These are phyloP conservation scores for Fusarium newnesense DNA, from an alignment of 2,329 filamentous ascomycete species.

Conservation along the genomic window DNA sequence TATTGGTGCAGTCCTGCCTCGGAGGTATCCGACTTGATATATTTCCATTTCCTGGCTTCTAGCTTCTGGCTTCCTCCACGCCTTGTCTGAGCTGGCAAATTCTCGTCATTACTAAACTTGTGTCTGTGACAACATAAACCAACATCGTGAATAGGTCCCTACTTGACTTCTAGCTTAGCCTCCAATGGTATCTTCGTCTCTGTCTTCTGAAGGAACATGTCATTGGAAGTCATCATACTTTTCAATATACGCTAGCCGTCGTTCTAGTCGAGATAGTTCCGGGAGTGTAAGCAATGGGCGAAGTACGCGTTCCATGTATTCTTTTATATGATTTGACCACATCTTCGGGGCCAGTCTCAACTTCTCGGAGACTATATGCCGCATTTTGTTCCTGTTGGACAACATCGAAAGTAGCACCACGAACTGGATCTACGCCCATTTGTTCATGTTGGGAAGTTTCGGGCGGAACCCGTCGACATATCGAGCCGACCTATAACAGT, in stretches of 20 bases:
- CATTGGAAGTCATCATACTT: no score
- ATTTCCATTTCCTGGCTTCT: no score
- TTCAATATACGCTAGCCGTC: no score
- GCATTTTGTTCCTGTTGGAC: accelerated
- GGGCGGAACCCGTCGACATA: no score
- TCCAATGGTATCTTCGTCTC: accelerated
- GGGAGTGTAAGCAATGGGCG: accelerated
- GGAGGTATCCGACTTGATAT: accelerated
- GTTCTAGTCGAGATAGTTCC: background rate
- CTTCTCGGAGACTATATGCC: accelerated
- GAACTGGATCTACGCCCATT: accelerated
- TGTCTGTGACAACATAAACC: background rate
- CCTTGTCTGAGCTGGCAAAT: accelerated
- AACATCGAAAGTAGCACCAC: background rate
- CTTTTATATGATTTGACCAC: accelerated
- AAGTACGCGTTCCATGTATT: accelerated
- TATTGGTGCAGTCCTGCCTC: accelerated
- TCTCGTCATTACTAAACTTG: accelerated
- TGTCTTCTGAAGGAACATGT: no score
- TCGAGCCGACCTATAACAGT: no score
- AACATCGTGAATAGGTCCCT: no score
- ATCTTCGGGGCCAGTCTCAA: background rate
- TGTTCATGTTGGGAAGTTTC: background rate
- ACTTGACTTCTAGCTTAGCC: accelerated
- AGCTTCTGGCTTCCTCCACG: background rate